A percentile compares a stretch with the other conserved stretches of the same genome.
These are phyloP conservation scores for Plenodomus tracheiphilus DNA, from an alignment of 2,329 filamentous ascomycete genomes.

Conservation along the genomic window DNA sequence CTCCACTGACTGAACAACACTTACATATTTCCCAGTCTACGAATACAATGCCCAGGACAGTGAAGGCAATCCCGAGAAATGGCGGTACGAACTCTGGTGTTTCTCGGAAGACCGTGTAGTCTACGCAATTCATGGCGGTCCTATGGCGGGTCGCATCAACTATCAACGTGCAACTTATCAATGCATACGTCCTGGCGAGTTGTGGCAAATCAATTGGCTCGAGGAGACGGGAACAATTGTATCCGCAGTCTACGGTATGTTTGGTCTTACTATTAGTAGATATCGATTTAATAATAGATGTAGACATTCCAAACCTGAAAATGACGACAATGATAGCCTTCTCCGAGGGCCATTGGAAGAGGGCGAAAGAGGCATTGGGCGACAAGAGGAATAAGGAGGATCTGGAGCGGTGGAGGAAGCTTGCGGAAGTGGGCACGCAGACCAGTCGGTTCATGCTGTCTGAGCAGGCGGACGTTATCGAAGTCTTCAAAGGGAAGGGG, in stretches of 20 bases:
- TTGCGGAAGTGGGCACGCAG: constrained; percentile 56
- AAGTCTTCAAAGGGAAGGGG: constrained; percentile 56
- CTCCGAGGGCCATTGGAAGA: constrained; percentile 60
- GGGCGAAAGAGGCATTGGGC: constrained; percentile 55
- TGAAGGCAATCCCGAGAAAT: constrained; percentile 58
- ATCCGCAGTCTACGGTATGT: constrained; percentile 60
- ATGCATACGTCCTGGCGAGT: constrained; percentile 60
- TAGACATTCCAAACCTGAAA: constrained; percentile 51
- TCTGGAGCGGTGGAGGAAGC: constrained; percentile 55
- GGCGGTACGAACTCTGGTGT: constrained; percentile 66
- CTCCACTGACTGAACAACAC: neutral
- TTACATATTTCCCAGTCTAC: constrained; percentile 45
- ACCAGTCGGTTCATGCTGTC: constrained; percentile 56
- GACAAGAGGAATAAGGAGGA: constrained; percentile 59
- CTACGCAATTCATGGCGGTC: constrained; percentile 63
- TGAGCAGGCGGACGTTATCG: constrained; percentile 58
- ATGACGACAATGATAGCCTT: constrained; percentile 60
- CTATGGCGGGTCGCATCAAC: constrained; percentile 54
- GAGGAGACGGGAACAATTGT: constrained; percentile 63
- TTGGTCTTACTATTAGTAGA: too few relatives aligned
- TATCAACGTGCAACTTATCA: constrained; percentile 61
- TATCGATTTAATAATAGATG: too few relatives aligned
- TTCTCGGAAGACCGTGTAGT: constrained; percentile 58
- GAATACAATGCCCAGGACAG: constrained; percentile 57
- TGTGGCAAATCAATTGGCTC: constrained; percentile 65